These are phyloP conservation scores for Aspergillus thermomutatus DNA, from an alignment of 2,329 filamentous ascomycete genomes.

Conservation along the genomic window DNA sequence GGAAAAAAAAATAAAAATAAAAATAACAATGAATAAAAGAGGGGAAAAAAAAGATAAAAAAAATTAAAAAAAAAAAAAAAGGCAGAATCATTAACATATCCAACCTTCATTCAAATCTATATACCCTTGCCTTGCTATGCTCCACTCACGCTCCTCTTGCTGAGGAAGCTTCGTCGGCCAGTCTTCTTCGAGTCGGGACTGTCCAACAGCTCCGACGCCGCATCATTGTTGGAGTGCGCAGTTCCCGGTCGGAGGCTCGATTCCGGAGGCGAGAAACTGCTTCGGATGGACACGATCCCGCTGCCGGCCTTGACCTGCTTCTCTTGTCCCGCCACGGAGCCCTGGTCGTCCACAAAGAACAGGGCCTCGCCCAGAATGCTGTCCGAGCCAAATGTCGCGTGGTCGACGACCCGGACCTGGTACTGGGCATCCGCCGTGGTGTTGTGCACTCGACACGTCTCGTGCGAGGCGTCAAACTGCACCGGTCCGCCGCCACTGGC, in stretches of 20 bases:
- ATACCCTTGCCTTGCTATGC: conserved; percentile 14
- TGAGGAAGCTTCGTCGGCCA: conserved; percentile 45
- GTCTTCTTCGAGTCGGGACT: conserved; percentile 42
- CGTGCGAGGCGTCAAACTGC: conserved; percentile 61
- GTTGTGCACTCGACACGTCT: conserved; percentile 75
- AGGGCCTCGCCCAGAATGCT: conserved; percentile 77
- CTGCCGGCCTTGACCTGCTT: conserved; percentile 72
- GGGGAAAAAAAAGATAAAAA: too few species aligned
- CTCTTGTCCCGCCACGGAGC: conserved; percentile 60
- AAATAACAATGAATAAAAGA: too few species aligned
- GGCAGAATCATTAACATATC: conserved; percentile 5
- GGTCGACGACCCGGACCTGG: conserved; percentile 79
- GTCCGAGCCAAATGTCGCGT: conserved; percentile 79
- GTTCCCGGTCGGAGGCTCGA: conserved; percentile 34
- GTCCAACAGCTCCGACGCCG: conserved; percentile 27
- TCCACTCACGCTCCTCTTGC: conserved; percentile 40
- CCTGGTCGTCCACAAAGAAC: conserved; percentile 88
- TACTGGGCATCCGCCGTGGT: conserved; percentile 75
- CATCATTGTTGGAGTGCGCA: conserved; percentile 31
- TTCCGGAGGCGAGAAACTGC: conserved; percentile 62
- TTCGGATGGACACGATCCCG: conserved; percentile 70
- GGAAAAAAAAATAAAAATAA: background rate
- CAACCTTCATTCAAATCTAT: conserved; percentile 7
- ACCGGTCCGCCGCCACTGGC: conserved; percentile 62
- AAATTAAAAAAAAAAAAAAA: background rate